Percentiles rank a stretch among this genome's conserved stretches.
Evolutionary conservation across 2,329 filamentous ascomycete species (phyloP).

Genomic region (Shiraia sp.): DNA sequence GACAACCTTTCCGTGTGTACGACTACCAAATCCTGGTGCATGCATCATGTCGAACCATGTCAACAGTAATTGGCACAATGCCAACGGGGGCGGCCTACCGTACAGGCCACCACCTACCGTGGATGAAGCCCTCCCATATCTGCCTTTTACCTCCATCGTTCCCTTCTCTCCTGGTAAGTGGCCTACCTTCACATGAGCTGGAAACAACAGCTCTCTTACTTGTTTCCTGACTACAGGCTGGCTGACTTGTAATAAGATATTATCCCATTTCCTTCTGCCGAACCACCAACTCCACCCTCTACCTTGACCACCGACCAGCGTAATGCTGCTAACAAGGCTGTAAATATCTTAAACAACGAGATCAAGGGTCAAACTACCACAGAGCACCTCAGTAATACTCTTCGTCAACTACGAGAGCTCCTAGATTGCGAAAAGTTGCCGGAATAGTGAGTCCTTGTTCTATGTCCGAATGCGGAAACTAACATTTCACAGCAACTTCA

Average conservation of each 20-base stretch:
- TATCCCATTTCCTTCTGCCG: slow-evolving; percentile 50
- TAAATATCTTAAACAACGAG: slow-evolving; percentile 74
- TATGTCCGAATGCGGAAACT: slow-evolving; percentile 6
- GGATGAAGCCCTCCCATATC: slow-evolving; percentile 78
- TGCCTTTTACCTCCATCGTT: slow-evolving; percentile 77
- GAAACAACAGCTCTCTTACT: slow-evolving; percentile 21
- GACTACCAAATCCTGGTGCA: slow-evolving; percentile 3
- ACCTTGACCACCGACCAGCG: slow-evolving; percentile 50
- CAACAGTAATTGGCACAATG: slow-evolving; percentile 36
- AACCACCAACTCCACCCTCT: slow-evolving; percentile 45
- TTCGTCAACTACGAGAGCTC: slow-evolving; percentile 75
- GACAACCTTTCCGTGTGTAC: slow-evolving; percentile 4
- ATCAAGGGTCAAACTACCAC: slow-evolving; percentile 63
- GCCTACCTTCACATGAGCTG: slow-evolving; percentile 18
- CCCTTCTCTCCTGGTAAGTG: slow-evolving; percentile 74
- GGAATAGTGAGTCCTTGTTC: slow-evolving; percentile 59
- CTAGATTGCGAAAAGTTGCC: slow-evolving; percentile 72
- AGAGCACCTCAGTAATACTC: slow-evolving; percentile 69
- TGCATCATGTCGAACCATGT: slow-evolving; percentile 28
- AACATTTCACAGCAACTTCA: slow-evolving; percentile 35
- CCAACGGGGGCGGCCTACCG: slow-evolving; percentile 38
- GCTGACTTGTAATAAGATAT: slow-evolving; percentile 43
- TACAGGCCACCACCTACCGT: slow-evolving; percentile 57
- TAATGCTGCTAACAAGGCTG: slow-evolving; percentile 53
- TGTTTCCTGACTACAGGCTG: slow-evolving; percentile 11